Percentiles rank a stretch among this genome's conserved stretches.
These are phyloP conservation scores for Aspergillus thermomutatus DNA, from an alignment of 2,329 filamentous ascomycete species.

Conservation along the genomic window DNA sequence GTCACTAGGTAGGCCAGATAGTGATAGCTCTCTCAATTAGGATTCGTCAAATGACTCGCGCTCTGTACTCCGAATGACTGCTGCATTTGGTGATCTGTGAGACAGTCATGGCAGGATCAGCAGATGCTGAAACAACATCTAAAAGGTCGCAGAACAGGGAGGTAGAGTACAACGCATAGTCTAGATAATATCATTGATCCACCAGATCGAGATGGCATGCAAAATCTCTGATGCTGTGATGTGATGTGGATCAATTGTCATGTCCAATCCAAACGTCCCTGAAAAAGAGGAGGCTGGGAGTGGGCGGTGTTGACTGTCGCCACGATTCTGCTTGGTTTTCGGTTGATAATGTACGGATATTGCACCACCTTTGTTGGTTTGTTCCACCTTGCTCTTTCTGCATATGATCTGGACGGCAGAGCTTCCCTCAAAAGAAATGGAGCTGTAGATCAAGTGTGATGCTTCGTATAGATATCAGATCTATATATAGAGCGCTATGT, in stretches of 20 bases:
- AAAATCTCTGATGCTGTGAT: background rate
- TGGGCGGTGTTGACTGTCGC: background rate
- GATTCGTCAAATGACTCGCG: no score
- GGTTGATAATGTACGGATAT: background rate
- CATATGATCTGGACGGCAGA: background rate
- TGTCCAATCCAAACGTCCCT: background rate
- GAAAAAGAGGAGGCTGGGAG: slow-evolving; percentile 12
- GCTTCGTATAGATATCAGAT: background rate
- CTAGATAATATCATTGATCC: background rate
- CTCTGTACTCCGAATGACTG: no score
- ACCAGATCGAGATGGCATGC: no score
- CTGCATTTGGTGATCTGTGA: no score
- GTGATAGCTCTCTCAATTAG: no score
- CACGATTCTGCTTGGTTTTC: background rate
- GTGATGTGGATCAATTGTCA: background rate
- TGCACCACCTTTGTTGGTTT: background rate
- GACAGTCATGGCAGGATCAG: background rate
- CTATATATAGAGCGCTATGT: background rate
- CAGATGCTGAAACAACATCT: background rate
- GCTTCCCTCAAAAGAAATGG: background rate
- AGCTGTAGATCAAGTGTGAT: background rate
- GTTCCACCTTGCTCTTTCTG: background rate
- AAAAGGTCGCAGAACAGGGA: background rate
- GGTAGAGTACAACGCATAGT: background rate
- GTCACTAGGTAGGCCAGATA: background rate